Evolutionary conservation across 257 asterid genomes (phyloP).

Genomic region (Thymus quinquecostatus): DNA sequence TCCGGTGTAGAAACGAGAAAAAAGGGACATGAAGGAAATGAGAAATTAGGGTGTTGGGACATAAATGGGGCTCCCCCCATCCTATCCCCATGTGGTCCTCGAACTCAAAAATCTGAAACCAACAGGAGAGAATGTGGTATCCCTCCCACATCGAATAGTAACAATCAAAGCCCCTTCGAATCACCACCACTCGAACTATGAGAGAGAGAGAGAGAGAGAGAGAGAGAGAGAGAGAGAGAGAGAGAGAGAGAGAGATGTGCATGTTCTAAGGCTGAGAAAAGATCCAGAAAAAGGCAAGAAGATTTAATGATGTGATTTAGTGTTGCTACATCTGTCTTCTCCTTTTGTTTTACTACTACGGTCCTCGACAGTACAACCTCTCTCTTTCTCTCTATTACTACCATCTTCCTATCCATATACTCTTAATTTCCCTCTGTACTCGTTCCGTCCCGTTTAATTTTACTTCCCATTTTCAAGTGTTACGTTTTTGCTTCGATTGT

Average conservation of each 20-base stretch:
- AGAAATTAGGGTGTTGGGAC: slow-evolving; percentile 4
- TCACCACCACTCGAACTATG: slow-evolving; percentile 35
- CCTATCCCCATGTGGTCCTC: slow-evolving; percentile 39
- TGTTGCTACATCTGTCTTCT: slow-evolving; percentile 30
- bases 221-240: neutral
- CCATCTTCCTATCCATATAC: neutral
- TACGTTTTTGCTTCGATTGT: too few species aligned
- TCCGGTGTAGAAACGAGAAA: neutral
- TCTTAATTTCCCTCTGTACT: too few species aligned
- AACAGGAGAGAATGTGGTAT: slow-evolving; percentile 24
- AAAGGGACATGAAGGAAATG: neutral
- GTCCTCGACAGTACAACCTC: slow-evolving; percentile 24
- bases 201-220: neutral
- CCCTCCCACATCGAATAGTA: slow-evolving; percentile 3
- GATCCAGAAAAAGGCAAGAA: slow-evolving; percentile 29
- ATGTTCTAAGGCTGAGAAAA: slow-evolving; percentile 74
- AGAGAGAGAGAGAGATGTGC: slow-evolving; percentile 32
- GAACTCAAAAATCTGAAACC: slow-evolving; percentile 27
- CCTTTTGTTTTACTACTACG: slow-evolving; percentile 38
- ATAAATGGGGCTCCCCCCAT: neutral
- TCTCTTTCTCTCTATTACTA: too few species aligned
- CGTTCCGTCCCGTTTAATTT: too few species aligned
- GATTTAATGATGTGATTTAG: slow-evolving; percentile 28
- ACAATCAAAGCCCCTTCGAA: slow-evolving; percentile 23
- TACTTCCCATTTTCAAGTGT: too few species aligned